Evolutionary conservation across 768 basidiomycete species (phyloP).

Genomic region (Termitomyces sp.): DNA sequence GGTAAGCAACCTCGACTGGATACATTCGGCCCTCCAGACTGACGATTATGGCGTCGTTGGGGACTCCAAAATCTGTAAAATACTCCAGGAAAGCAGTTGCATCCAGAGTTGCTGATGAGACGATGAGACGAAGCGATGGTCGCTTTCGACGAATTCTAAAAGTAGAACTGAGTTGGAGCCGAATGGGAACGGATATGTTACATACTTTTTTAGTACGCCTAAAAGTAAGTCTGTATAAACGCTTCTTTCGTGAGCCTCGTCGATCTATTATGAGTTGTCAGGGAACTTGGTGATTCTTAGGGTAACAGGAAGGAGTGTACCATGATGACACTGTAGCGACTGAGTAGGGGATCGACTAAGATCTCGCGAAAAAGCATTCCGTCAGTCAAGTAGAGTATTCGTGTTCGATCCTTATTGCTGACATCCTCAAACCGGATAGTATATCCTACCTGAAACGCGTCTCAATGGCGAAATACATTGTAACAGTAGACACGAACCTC

Average conservation of each 20-base stretch:
- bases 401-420: constrained; percentile 75
- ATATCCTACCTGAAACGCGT: constrained; percentile 76
- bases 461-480: constrained; percentile 17
- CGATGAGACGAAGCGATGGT: constrained; percentile 82
- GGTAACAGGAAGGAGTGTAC: constrained; percentile 33
- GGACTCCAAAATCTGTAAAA: constrained; percentile 62
- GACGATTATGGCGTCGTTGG: constrained; percentile 75
- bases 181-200: not conserved
- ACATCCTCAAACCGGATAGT: constrained; percentile 96
- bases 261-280: constrained; percentile 58
- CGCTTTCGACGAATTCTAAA: constrained; percentile 86
- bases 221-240: constrained; percentile 93
- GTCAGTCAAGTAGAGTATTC: constrained; percentile 95
- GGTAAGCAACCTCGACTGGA: constrained; percentile 90
- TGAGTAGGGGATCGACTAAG: constrained; percentile 86
- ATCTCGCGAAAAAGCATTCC: constrained; percentile 97
- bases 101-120: constrained; percentile 96
- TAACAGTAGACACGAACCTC: constrained; percentile 46
- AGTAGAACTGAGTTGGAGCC: not conserved
- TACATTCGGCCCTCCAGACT: constrained; percentile 92
- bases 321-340: constrained; percentile 95
- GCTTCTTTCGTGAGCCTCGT: constrained; percentile 96
- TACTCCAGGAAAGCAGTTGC: constrained; percentile 86
- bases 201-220: constrained; percentile 89
- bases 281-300: not conserved